Conservation (phyloP, 345 rosid species). For the Kernera saxatilis region DNA sequence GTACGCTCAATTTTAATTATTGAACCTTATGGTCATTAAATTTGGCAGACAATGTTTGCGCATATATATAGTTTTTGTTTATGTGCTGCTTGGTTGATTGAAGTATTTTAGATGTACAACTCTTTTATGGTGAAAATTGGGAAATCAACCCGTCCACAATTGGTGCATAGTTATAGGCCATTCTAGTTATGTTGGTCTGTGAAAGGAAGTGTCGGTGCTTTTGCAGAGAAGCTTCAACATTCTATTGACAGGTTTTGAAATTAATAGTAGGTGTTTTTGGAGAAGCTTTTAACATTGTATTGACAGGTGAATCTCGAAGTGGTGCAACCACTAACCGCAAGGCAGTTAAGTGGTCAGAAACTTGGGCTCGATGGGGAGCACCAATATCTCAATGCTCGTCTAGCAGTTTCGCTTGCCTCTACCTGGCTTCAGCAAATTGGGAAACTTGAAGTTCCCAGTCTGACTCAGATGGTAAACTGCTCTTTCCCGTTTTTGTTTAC, state of each 20-base stretch:
- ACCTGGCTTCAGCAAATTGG: slow-evolving; percentile 82
- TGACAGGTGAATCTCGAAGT: slow-evolving; percentile 73
- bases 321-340: slow-evolving; percentile 52
- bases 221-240: neutral
- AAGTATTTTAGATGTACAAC: neutral
- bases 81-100: slow-evolving; percentile 2
- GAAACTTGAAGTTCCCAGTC: slow-evolving; percentile 42
- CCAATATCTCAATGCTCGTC: slow-evolving; percentile 86
- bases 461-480: slow-evolving; percentile 48
- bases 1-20: slow-evolving; percentile 41
- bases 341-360: slow-evolving; percentile 58
- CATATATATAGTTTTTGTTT: neutral
- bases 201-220: neutral
- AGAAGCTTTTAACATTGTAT: slow-evolving; percentile 16
- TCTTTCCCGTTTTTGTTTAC: slow-evolving; percentile 6
- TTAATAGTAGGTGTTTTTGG: neutral
- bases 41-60: neutral
- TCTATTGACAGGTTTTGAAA: neutral
- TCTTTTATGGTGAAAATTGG: neutral
- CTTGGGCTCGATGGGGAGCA: slow-evolving; percentile 95
- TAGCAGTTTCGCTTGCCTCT: slow-evolving; percentile 71
- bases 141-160: neutral
- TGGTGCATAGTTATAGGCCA: neutral
- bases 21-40: neutral
- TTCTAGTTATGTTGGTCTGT: slow-evolving; percentile 3